Evolutionary conservation across 345 rosid species (phyloP).

Genomic region (Diplotaxis tenuifolia): DNA sequence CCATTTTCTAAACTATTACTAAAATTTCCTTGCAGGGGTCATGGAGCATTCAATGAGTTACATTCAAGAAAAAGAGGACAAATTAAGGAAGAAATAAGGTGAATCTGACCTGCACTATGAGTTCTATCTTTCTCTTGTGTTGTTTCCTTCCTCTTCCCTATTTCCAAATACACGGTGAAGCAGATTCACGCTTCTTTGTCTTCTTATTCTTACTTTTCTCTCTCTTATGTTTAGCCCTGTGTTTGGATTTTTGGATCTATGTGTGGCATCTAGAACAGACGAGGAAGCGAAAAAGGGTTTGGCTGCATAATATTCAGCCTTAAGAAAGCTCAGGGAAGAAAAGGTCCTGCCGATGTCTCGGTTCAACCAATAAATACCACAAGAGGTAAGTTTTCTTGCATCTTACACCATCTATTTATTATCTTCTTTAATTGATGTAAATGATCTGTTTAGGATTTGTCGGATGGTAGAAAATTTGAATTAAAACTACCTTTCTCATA

Average conservation of each 20-base stretch:
- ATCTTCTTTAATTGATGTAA: not conserved
- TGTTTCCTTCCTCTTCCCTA: constrained; percentile 3
- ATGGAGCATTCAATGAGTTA: constrained; percentile 23
- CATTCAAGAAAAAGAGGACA: constrained; percentile 23
- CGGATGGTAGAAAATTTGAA: not conserved
- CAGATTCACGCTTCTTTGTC: constrained; percentile 3
- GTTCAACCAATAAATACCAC: constrained; percentile 11
- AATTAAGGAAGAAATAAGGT: not conserved
- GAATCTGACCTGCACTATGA: constrained; percentile 26
- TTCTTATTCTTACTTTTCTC: not conserved
- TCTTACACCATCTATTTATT: constrained; percentile 5
- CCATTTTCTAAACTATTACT: not conserved
- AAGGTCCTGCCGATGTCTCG: constrained; percentile 13
- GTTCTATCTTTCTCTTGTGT: not conserved
- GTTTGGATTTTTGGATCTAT: constrained; percentile 8
- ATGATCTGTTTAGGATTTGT: constrained; percentile 4
- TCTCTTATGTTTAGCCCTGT: constrained; percentile 3
- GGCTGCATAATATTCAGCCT: constrained; percentile 18
- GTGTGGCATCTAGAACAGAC: constrained; percentile 16
- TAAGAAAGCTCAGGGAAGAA: constrained; percentile 14
- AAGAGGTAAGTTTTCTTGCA: constrained; percentile 27
- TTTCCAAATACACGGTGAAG: not conserved
- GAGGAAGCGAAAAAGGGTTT: constrained; percentile 33
- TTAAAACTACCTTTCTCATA: not conserved
- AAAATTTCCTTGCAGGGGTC: constrained; percentile 2